Base-by-base conservation (phyloP, 129 eudicot genomes). In the Artemisia tridentata region DNA sequence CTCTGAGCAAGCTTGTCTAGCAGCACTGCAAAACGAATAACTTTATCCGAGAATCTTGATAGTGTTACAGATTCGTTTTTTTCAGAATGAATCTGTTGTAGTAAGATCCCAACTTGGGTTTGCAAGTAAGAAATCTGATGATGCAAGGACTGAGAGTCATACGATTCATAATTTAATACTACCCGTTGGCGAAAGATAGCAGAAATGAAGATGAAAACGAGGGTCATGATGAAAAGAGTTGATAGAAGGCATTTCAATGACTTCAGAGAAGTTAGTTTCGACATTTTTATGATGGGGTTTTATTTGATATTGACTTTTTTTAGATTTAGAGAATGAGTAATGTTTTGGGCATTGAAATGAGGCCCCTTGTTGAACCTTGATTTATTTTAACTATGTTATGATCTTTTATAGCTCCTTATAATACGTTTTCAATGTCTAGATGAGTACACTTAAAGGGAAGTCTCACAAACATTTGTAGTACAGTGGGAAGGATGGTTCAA, bases 121-220 rank as follows among this genome's bases (percentile, higher is more conserved):
- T 69, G 81, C 49, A 77, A 55, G 31, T 41, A 55, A 18, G 72
- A 62, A 71, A 77, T 77, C 60, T 69, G 76, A 72, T 52, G 46
- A 18, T 70, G 71, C 16, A 69, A 41, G 38, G 76, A 69, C 8
- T 16, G 64, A n/a, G 74, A 59, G 58, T 59, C 58, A 29, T 20
- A 4, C 16, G 68, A 31, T 17, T 29, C 57, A 15, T 31, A 43
- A 19, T 59, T 68, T 20, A 46, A 77, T n/a, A 61, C 23, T n/a
- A 69, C 5, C 14, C 34, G 65, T 53, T 59, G 72, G 13, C 46
- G 51, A 3, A 63, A 43, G 49, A 78, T 9, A 23, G 25, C 57
- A 52, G 72, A 50, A 27, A 43, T 15, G 16, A 71, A 59, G 59
- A 61, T 14, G 66, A 61, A 61, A 14, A 29, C 31, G 47, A 64